Base-by-base conservation (phyloP, 148 eudicot genomes). In the Rhododendron mucronatum region DNA sequence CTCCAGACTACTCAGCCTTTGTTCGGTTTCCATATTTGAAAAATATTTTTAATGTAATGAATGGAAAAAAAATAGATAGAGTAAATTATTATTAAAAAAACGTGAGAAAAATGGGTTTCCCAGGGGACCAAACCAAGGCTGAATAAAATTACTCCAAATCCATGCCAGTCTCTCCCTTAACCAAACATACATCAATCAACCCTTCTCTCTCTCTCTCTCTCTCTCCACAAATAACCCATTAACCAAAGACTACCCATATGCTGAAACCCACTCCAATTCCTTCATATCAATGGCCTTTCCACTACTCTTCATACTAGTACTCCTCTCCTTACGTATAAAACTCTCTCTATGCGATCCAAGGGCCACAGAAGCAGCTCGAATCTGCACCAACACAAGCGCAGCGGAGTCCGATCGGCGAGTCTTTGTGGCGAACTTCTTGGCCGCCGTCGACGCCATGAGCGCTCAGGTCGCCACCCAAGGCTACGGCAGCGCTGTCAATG, bases 371-470 rank as follows among this genome's bases (percentile, higher is more conserved):
- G 90, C 89, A 13, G 87, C 89, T n/a, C 78, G 81, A 12, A 47
- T 89, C 26, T 91, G 93, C 87, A 81, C 87, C 85, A 89, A 89
- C 77, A 51, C 67, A 35, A 91, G 87, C 9, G 91, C 93, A 4
- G 14, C 87, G 20, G 7, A 33, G 0, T 78, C 93, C 73, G 87
- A 87, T 37, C 87, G 93, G 11, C 87, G 84, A 59, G 57, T 84
- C 6, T 88, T 80, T 61, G 84, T 91, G 8, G 61, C 90, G 28
- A 90, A 83, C 78, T 91, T 91, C 82, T 26, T 90, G 3, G 89
- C 88, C 2, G 84, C 89, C 28, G n/a, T 91, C 61, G 88, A 87
- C 39, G 16, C 85, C 7, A 14, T 90, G 39, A 85, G 89, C 1
- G 89, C 90, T 1, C 86, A 57, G 11, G 78, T 89, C 18, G 21